Conservation (phyloP, 2,329 filamentous ascomycete genomes). For the Paracamarosporium sp. region DNA sequence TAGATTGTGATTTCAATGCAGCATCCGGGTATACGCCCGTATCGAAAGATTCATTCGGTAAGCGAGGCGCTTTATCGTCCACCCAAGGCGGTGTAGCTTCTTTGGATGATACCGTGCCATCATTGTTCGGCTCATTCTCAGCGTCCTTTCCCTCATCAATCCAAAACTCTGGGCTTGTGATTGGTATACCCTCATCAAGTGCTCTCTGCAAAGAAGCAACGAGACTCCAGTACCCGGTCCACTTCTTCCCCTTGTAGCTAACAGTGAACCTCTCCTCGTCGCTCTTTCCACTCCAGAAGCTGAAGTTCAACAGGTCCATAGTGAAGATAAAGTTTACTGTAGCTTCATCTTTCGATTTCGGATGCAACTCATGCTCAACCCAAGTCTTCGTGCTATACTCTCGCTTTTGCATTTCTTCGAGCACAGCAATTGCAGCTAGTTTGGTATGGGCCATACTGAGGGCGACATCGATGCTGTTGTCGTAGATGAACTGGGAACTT, state of each 20-base stretch:
- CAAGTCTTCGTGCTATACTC: conserved; percentile 84
- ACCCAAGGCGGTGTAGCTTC: background rate
- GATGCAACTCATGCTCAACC: conserved; percentile 89
- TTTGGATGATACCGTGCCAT: background rate
- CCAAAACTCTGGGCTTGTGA: conserved; percentile 91
- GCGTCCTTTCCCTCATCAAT: conserved; percentile 76
- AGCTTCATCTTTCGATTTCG: conserved; percentile 77
- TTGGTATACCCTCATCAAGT: conserved; percentile 87
- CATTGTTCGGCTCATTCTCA: conserved; percentile 72
- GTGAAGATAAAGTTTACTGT: conserved; percentile 94
- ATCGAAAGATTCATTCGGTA: background rate
- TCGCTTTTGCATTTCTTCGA: conserved; percentile 81
- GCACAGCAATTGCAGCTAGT: conserved; percentile 79
- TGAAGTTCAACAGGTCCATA: conserved; percentile 97
- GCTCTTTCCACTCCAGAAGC: conserved; percentile 83
- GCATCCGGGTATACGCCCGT: conserved; percentile 2
- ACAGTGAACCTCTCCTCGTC: conserved; percentile 81
- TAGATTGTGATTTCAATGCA: background rate
- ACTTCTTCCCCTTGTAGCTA: conserved; percentile 78
- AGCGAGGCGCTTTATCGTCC: background rate
- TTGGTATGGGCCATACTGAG: conserved; percentile 85
- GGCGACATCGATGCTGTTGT: conserved; percentile 92
- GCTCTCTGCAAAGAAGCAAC: conserved; percentile 87
- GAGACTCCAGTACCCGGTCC: conserved; percentile 96
- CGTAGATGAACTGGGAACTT: conserved; percentile 83